Evolutionary conservation across 371 early-diverging fungal genomes (phyloP).

Genomic region (Batkoa obscura): DNA sequence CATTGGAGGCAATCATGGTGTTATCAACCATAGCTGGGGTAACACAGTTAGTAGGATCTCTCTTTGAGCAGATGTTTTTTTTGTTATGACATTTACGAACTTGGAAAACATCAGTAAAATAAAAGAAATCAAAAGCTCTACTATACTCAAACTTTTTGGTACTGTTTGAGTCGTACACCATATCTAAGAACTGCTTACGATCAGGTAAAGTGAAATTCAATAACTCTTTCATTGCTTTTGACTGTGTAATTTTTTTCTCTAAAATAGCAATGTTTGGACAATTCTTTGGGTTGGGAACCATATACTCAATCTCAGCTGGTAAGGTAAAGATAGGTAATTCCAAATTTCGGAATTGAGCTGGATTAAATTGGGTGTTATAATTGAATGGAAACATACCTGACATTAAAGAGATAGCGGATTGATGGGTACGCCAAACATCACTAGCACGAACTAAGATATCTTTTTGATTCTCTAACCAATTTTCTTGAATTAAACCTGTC

Average conservation of each 20-base stretch:
- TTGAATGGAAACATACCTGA: not conserved
- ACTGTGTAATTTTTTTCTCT: slow-evolving; percentile 5
- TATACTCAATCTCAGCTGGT: slow-evolving; percentile 23
- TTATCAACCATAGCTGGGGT: not conserved
- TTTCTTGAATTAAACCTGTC: too few species aligned
- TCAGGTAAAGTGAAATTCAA: slow-evolving; percentile 7
- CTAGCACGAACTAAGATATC: not conserved
- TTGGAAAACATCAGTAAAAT: not conserved
- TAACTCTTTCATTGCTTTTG: slow-evolving; percentile 14
- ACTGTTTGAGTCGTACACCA: slow-evolving; percentile 8
- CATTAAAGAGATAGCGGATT: not conserved
- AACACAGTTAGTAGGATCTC: not conserved
- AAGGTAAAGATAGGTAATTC: slow-evolving; percentile 17
- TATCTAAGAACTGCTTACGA: slow-evolving; percentile 11
- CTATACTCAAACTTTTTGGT: too few species aligned
- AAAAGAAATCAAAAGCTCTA: too few species aligned
- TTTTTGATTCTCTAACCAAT: not conserved
- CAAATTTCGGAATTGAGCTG: too few species aligned
- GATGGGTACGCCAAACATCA: not conserved
- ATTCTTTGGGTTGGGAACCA: slow-evolving; percentile 17
- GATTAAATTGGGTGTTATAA: too few species aligned
- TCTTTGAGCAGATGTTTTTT: not conserved
- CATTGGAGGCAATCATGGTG: not conserved
- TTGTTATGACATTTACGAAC: not conserved
- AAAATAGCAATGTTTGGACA: slow-evolving; percentile 18